Evolutionary conservation across 805 yeast species (phyloP), one percentile per base, ranked within the genome.

Genomic region (Candida lessepsii): DNA sequence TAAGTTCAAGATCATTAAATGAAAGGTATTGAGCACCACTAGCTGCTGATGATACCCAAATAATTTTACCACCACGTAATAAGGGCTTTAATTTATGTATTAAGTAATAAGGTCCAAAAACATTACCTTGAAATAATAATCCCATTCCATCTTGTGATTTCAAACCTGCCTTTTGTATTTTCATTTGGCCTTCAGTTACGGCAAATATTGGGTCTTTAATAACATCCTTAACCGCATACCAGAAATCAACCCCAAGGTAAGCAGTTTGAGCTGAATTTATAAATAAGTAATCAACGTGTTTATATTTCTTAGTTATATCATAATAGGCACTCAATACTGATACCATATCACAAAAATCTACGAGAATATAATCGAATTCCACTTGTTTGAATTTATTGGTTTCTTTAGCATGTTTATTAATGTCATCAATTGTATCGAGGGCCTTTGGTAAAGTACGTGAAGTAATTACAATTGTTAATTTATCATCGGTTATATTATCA

Each of bases 91-190:
- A 63, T 47, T 76, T 80, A 50, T 84, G 86, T 39, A 90, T 71
- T 39, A 93, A 65, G 60, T 81, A 93, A 65, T 86, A 90, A 2
- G 98, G 98, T 0, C 96, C 96, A 64, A 93, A 87, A n/a, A 91
- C 96, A 57, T 93, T 93, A 4, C 93, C 95, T 62, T 93, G 96
- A 67, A 91, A 93, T 3, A 89, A 88, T 21, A 85, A 65, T 1
- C 98, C 97, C 70, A 91, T 51, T 0, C 78, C 89, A 61, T 93
- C 99, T 14, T 54, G 58, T 1, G 96, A 78, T 53, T 75, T 79
- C 18, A 82, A 81, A 3, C 97, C 96, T 13, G 78, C 72, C 42
- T 75, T 71, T 68, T 93, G 98, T 27, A 84, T 73, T 61, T 91
- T 89, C 64, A 86, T 90, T 1, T 81, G 79, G 7, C 96, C 97